phyloP scores from a whole-genome alignment of 768 basidiomycete species.

The Mrakia frigida region DNA sequence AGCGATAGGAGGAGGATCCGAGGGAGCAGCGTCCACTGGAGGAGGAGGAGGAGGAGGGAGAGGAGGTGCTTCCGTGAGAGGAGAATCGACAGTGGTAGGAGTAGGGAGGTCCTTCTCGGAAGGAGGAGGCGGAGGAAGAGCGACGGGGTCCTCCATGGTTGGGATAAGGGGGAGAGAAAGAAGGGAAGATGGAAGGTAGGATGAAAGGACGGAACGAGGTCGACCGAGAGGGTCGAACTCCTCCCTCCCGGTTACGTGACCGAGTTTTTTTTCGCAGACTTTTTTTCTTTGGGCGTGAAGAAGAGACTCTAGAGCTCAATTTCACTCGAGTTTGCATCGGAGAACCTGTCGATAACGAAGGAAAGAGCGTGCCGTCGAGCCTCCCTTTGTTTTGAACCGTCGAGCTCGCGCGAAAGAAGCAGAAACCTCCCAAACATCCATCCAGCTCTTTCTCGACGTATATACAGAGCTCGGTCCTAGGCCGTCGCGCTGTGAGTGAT shows the following conservation, averaged over 20 bases:
- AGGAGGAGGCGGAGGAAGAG: not conserved
- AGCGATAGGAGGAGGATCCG: not conserved
- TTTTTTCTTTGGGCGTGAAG: no score
- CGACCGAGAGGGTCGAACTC: no score
- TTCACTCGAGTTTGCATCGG: no score
- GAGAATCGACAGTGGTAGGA: not conserved
- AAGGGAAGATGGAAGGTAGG: not conserved
- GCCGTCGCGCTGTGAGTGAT: not conserved
- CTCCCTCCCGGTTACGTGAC: no score
- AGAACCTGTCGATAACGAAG: not conserved
- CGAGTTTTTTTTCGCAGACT: no score
- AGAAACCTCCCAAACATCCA: not conserved
- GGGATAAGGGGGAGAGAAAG: not conserved
- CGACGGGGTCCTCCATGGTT: not conserved
- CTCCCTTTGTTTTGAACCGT: not conserved
- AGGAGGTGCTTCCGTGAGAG: not conserved
- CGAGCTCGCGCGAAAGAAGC: not conserved
- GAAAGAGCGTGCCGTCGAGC: not conserved
- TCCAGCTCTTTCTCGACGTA: not conserved
- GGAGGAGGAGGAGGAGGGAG: not conserved
- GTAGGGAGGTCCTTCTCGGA: not conserved
- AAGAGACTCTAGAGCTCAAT: no score
- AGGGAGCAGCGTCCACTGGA: not conserved
- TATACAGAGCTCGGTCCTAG: not conserved
- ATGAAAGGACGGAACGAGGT: not conserved